Conservation (phyloP, 2,329 filamentous ascomycete species). For the Malbranchea cinnamomea region DNA sequence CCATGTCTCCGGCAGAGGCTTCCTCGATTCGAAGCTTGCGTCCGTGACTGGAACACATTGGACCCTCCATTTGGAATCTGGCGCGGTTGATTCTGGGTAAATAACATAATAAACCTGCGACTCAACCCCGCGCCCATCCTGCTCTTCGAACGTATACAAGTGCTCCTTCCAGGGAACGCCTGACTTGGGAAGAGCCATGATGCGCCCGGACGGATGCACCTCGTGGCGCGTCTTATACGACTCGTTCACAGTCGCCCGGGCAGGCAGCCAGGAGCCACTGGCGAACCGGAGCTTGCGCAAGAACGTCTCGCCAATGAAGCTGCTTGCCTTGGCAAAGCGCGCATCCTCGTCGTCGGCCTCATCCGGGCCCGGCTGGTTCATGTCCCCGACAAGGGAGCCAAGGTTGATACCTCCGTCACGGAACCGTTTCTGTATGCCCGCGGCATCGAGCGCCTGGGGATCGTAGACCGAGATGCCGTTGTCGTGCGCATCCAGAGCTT, state of each 20-base stretch:
- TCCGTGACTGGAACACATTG: slow-evolving; percentile 76
- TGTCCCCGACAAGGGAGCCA: slow-evolving; percentile 63
- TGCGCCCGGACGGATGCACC: slow-evolving; percentile 58
- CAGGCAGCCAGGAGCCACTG: slow-evolving; percentile 67
- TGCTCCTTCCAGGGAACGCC: slow-evolving; percentile 90
- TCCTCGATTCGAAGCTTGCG: slow-evolving; percentile 82
- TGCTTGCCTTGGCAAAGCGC: slow-evolving; percentile 62
- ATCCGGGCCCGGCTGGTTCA: slow-evolving; percentile 51
- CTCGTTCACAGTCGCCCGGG: slow-evolving; percentile 58
- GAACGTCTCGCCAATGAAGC: slow-evolving; percentile 81
- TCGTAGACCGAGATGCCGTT: slow-evolving; percentile 85
- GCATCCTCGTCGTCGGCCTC: slow-evolving; percentile 60
- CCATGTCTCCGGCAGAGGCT: slow-evolving; percentile 82
- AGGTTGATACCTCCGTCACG: slow-evolving; percentile 70
- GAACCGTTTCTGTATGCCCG: slow-evolving; percentile 69
- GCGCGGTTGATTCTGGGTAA: slow-evolving; percentile 67
- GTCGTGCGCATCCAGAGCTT: slow-evolving; percentile 94
- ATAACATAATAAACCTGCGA: slow-evolving; percentile 66
- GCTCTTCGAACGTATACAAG: slow-evolving; percentile 70
- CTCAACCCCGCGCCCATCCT: no score
- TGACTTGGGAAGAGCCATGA: slow-evolving; percentile 67
- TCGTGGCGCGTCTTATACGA: slow-evolving; percentile 57
- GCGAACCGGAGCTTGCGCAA: slow-evolving; percentile 65
- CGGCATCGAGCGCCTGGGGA: slow-evolving; percentile 48
- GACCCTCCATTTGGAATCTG: slow-evolving; percentile 78